phyloP scores from a whole-genome alignment of 2,329 filamentous ascomycete genomes.

The Penicillium sp. region DNA sequence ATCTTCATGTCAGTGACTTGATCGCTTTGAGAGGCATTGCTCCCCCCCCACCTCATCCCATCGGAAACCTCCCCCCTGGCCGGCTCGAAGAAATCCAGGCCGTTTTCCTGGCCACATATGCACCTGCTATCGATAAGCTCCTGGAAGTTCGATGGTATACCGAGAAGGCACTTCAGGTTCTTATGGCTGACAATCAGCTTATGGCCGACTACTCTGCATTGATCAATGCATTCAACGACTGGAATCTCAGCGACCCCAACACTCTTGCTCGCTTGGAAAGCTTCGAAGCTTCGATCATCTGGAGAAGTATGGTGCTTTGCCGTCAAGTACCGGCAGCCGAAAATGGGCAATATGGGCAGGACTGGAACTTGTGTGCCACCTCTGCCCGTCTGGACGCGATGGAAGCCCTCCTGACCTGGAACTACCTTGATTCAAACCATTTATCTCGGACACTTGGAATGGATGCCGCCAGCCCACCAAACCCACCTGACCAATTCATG shows the following conservation, averaged over 20 bases:
- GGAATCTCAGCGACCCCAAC: conserved; percentile 38
- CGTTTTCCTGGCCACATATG: conserved; percentile 75
- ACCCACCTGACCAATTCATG: conserved; percentile 53
- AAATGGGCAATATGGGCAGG: conserved; percentile 39
- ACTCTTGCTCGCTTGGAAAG: conserved; percentile 46
- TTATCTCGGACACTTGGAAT: conserved; percentile 45
- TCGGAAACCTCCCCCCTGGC: conserved; percentile 45
- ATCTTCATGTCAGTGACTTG: conserved; percentile 72
- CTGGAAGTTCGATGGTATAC: conserved; percentile 84
- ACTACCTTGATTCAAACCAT: conserved; percentile 57
- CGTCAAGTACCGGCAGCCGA: conserved; percentile 42
- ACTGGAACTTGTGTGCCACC: conserved; percentile 63
- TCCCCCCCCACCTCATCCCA: conserved; percentile 56
- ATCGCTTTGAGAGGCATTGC: conserved; percentile 63
- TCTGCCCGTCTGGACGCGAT: conserved; percentile 72
- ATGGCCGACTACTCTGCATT: conserved; percentile 67
- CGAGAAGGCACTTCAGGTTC: conserved; percentile 51
- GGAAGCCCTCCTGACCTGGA: conserved; percentile 73
- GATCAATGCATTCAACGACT: conserved; percentile 50
- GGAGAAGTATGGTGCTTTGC: conserved; percentile 58
- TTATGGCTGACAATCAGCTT: conserved; percentile 58
- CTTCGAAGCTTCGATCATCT: conserved; percentile 60
- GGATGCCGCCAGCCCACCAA: conserved; percentile 36
- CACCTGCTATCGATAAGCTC: conserved; percentile 69
- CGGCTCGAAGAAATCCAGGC: conserved; percentile 66